Percentiles rank a stretch among this genome's conserved stretches.
These are phyloP conservation scores for Mycotypha africana DNA, from an alignment of 371 early-diverging fungal species.

Conservation along the genomic window DNA sequence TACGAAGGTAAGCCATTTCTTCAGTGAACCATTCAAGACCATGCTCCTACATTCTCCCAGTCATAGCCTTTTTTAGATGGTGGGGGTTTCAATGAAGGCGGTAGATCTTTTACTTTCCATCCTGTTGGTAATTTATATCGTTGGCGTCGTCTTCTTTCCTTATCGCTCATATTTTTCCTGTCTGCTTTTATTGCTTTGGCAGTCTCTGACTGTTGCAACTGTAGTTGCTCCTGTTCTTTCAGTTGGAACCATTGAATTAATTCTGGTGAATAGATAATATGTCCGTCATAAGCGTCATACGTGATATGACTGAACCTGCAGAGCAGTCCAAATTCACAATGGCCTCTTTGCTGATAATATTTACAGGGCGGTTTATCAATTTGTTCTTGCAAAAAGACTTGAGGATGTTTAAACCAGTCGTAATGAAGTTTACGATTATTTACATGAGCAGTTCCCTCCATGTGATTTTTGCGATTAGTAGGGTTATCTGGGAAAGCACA, in stretches of 20 bases:
- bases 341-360: slow-evolving; percentile 16
- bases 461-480: slow-evolving; percentile 38
- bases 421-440: slow-evolving; percentile 34
- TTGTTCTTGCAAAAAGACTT: slow-evolving; percentile 27
- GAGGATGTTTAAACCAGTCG: slow-evolving; percentile 39
- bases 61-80: slow-evolving; percentile 22
- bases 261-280: slow-evolving; percentile 19
- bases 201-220: not conserved
- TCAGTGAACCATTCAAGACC: too few relatives aligned
- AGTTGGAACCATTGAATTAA: slow-evolving; percentile 27
- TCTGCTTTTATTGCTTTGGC: not conserved
- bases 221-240: slow-evolving; percentile 5
- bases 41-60: slow-evolving; percentile 21
- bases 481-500: slow-evolving; percentile 45
- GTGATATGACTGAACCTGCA: slow-evolving; percentile 37
- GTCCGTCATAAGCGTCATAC: slow-evolving; percentile 10
- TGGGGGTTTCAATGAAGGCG: slow-evolving; percentile 38
- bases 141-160: not conserved
- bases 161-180: not conserved
- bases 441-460: slow-evolving; percentile 27
- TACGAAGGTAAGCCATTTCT: too few relatives aligned
- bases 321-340: slow-evolving; percentile 30
- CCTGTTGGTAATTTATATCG: slow-evolving; percentile 29
- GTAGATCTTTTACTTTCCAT: slow-evolving; percentile 38
- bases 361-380: slow-evolving; percentile 34